Conservation (phyloP, 345 rosid species). For the Salix viminalis region DNA sequence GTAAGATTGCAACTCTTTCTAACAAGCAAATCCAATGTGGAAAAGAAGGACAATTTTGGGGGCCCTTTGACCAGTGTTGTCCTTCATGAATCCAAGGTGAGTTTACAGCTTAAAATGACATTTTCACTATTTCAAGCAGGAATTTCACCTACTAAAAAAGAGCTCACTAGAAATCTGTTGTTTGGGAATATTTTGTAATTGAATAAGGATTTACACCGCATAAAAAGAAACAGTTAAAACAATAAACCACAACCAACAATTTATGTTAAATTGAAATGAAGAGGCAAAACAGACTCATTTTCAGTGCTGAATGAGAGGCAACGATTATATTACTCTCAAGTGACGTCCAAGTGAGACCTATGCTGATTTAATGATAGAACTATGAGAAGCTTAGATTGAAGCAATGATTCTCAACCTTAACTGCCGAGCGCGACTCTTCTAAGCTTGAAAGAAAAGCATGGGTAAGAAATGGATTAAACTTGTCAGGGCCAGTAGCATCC, state of each 20-base stretch:
- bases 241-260: not conserved
- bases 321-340: not conserved
- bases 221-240: not conserved
- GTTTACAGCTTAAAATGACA: no score
- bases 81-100: no score
- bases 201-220: not conserved
- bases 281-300: not conserved
- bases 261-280: not conserved
- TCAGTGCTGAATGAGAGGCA: not conserved
- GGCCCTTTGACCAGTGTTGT: no score
- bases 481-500: slow-evolving; percentile 62
- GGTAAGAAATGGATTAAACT: slow-evolving; percentile 70
- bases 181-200: no score
- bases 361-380: not conserved
- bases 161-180: no score
- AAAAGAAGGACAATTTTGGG: no score
- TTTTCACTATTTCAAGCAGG: no score
- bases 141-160: no score
- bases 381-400: not conserved
- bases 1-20: not conserved
- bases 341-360: not conserved
- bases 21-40: not conserved
- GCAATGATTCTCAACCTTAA: slow-evolving; percentile 45
- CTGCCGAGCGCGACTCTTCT: slow-evolving; percentile 66
- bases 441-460: slow-evolving; percentile 80